Evolutionary conservation across 768 basidiomycete species (phyloP).

Genomic region (Tulasnella calospora): DNA sequence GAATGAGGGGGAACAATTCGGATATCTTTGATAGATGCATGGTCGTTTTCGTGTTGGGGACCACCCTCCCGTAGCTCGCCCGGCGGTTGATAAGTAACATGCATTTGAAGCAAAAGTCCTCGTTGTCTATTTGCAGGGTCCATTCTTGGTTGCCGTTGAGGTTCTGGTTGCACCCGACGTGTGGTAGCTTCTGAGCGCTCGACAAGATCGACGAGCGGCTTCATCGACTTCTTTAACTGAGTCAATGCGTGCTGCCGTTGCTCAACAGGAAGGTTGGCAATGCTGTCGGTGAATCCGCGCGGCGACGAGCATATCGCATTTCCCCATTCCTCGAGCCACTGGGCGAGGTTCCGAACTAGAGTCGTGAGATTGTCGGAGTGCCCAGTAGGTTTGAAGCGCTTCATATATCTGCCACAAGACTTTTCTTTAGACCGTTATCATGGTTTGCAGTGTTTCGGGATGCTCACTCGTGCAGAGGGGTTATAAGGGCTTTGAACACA

Average conservation of each 20-base stretch:
- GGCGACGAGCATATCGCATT: conserved; percentile 39
- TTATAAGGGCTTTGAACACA: background rate
- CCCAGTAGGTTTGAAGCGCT: conserved; percentile 55
- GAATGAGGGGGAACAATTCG: conserved; percentile 63
- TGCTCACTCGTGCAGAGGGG: background rate
- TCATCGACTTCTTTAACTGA: conserved; percentile 38
- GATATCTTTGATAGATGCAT: conserved; percentile 51
- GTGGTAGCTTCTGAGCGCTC: conserved; percentile 43
- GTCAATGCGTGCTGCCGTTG: conserved; percentile 41
- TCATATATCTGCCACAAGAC: conserved; percentile 43
- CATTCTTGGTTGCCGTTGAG: conserved; percentile 29
- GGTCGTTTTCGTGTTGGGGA: conserved; percentile 66
- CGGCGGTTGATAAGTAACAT: conserved; percentile 51
- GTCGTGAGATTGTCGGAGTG: conserved; percentile 41
- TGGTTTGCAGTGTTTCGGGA: background rate
- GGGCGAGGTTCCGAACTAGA: conserved; percentile 43
- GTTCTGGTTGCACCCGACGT: background rate
- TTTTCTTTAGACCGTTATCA: background rate
- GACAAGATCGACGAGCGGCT: conserved; percentile 42
- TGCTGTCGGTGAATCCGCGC: conserved; percentile 46
- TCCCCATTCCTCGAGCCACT: conserved; percentile 52
- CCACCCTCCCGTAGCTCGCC: conserved; percentile 48
- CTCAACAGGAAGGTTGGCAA: conserved; percentile 28
- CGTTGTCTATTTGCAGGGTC: conserved; percentile 28
- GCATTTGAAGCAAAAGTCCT: conserved; percentile 42